Evolutionary conservation across 1,284 basidiomycete species (phyloP).

Genomic region (Peniophora sp.): DNA sequence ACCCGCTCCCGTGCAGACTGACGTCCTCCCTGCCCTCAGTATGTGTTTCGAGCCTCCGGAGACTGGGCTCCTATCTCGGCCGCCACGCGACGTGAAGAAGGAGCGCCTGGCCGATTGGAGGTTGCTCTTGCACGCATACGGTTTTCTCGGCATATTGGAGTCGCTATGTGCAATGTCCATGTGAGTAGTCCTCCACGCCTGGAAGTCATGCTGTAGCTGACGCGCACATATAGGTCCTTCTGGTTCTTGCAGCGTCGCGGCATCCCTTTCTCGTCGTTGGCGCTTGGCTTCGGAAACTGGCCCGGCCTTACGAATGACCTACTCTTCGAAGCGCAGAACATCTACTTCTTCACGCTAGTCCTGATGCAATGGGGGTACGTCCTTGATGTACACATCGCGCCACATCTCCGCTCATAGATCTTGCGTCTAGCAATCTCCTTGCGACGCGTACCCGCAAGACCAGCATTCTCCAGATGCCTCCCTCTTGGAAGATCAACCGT

Average conservation of each 20-base stretch:
- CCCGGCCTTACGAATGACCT: constrained; percentile 27
- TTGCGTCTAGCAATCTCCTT: constrained; percentile 37
- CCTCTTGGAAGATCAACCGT: constrained; percentile 25
- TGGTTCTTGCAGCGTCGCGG: constrained; percentile 45
- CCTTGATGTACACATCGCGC: too few relatives aligned
- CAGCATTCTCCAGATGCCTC: constrained; percentile 39
- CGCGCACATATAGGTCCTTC: constrained; percentile 31
- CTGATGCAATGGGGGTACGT: constrained; percentile 57
- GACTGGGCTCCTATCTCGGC: constrained; percentile 43
- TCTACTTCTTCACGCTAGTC: constrained; percentile 56
- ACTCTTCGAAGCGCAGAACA: constrained; percentile 34
- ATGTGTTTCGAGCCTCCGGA: constrained; percentile 51
- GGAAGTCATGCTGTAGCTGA: constrained; percentile 13
- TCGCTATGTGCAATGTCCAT: constrained; percentile 40
- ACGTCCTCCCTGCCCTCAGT: constrained; percentile 39
- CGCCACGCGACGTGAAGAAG: constrained; percentile 54
- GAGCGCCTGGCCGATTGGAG: constrained; percentile 42
- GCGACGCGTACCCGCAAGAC: constrained; percentile 41
- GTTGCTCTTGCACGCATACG: constrained; percentile 58
- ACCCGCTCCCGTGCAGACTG: constrained; percentile 40
- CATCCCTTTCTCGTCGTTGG: constrained; percentile 45
- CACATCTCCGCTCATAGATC: background rate
- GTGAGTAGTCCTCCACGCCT: constrained; percentile 23
- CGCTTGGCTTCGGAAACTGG: constrained; percentile 41
- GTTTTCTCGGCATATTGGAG: constrained; percentile 52